Conservation (phyloP, 108 stramenopile species). For the Schizochytrium sp. region DNA sequence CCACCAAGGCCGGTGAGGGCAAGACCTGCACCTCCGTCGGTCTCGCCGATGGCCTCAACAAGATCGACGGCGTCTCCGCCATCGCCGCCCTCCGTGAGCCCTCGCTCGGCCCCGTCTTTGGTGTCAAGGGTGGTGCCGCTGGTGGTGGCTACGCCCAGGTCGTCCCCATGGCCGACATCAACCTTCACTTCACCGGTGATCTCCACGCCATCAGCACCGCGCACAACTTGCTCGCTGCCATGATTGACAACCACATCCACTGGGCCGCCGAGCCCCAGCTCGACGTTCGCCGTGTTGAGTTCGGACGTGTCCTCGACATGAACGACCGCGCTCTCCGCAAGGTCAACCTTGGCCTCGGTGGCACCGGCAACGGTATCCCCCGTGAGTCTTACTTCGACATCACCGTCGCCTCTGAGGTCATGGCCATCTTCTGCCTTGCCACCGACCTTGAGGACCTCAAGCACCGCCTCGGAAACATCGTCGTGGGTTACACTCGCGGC, state of each 20-base stretch:
- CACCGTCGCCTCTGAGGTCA: conserved; percentile 58
- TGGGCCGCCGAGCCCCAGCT: conserved; percentile 26
- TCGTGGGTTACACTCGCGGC: conserved; percentile 46
- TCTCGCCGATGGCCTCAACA: conserved; percentile 57
- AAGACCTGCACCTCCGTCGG: conserved; percentile 60
- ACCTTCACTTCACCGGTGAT: conserved; percentile 61
- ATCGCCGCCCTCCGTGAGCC: conserved; percentile 60
- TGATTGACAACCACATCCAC: conserved; percentile 62
- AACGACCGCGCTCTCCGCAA: conserved; percentile 59
- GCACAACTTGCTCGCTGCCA: conserved; percentile 56
- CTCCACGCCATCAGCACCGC: conserved; percentile 57
- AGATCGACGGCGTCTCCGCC: not conserved
- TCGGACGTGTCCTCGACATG: conserved; percentile 55
- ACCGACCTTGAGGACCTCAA: conserved; percentile 59
- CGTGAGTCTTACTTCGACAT: conserved; percentile 47
- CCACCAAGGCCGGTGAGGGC: conserved; percentile 54
- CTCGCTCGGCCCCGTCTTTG: conserved; percentile 49
- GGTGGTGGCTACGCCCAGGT: conserved; percentile 68
- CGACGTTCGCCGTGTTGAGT: conserved; percentile 55
- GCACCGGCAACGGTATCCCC: conserved; percentile 48
- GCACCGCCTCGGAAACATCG: conserved; percentile 56
- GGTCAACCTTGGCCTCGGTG: conserved; percentile 54
- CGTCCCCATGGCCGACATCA: conserved; percentile 55
- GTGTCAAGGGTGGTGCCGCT: conserved; percentile 63
- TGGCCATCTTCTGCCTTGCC: conserved; percentile 61